These are phyloP conservation scores for Phytophthora gonapodyides DNA, from an alignment of 352 stramenopile genomes.

Conservation along the genomic window DNA sequence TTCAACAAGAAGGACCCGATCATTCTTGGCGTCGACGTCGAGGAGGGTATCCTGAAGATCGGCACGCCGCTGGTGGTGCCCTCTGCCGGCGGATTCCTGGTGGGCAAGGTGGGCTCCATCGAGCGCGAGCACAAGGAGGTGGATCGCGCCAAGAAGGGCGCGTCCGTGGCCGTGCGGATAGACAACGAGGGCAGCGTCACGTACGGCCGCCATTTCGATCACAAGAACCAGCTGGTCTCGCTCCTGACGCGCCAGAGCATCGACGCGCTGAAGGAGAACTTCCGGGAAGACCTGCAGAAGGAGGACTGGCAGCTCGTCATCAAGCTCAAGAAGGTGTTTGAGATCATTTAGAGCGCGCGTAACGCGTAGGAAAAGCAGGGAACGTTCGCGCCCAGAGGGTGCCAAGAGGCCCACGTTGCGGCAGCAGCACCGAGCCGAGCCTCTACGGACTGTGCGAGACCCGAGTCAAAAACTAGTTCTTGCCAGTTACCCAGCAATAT, in stretches of 20 bases:
- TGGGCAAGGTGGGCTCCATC: constrained; percentile 97
- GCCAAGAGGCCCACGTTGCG: constrained; percentile 4
- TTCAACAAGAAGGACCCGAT: constrained; percentile 99
- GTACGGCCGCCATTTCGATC: constrained; percentile 98
- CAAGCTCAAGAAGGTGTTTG: constrained; percentile 99
- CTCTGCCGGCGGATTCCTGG: constrained; percentile 71
- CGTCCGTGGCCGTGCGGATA: constrained; percentile 96
- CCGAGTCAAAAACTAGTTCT: constrained; percentile 21
- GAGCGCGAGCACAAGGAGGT: constrained; percentile 97
- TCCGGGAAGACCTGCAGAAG: constrained; percentile 98
- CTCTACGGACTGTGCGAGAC: neutral
- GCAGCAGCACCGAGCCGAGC: no score
- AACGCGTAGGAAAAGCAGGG: constrained; percentile 10
- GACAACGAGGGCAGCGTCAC: constrained; percentile 96
- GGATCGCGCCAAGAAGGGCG: constrained; percentile 94
- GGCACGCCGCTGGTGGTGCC: constrained; percentile 95
- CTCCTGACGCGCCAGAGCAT: constrained; percentile 94
- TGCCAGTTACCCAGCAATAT: constrained; percentile 32
- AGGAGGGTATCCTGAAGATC: constrained; percentile 98
- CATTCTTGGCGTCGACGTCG: constrained; percentile 97
- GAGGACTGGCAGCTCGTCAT: constrained; percentile 98
- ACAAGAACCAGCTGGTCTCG: constrained; percentile 88
- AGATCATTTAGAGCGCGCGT: constrained; percentile 92
- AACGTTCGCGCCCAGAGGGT: constrained; percentile 20
- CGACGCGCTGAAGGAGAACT: constrained; percentile 98